Evolutionary conservation across 2,329 filamentous ascomycete species (phyloP).

Genomic region (Escovopsis weberi): DNA sequence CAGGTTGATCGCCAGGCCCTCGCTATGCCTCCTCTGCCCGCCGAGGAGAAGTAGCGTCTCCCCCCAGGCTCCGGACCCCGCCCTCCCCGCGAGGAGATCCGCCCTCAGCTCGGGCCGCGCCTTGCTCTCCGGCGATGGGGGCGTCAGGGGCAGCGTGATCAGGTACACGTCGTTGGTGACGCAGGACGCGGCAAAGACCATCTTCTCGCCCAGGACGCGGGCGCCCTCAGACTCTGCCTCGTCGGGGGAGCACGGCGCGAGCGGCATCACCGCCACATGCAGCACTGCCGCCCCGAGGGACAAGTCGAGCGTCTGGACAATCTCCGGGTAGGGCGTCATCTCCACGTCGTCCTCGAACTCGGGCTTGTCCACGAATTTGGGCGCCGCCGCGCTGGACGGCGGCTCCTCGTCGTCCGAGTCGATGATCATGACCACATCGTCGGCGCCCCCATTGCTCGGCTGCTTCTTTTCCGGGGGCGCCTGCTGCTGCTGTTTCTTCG

Average conservation of each 20-base stretch:
- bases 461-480: slow-evolving; percentile 21
- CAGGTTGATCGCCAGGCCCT: slow-evolving; percentile 41
- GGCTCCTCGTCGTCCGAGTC: slow-evolving; percentile 42
- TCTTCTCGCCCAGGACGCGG: slow-evolving; percentile 37
- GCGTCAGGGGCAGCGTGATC: slow-evolving; percentile 44
- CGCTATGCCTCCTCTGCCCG: slow-evolving; percentile 37
- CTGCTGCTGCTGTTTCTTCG: slow-evolving; percentile 16
- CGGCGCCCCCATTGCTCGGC: slow-evolving; percentile 36
- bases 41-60: slow-evolving; percentile 40
- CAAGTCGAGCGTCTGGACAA: slow-evolving; percentile 47
- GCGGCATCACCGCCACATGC: slow-evolving; percentile 41
- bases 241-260: slow-evolving; percentile 32
- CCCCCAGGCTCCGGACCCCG: slow-evolving; percentile 48
- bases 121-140: slow-evolving; percentile 46
- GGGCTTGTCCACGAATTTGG: slow-evolving; percentile 36
- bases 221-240: slow-evolving; percentile 32
- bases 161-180: slow-evolving; percentile 42
- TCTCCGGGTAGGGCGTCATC: slow-evolving; percentile 36
- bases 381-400: slow-evolving; percentile 16
- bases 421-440: slow-evolving; percentile 47
- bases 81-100: slow-evolving; percentile 36
- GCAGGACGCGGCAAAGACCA: slow-evolving; percentile 47
- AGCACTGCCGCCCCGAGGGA: slow-evolving; percentile 40
- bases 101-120: slow-evolving; percentile 36
- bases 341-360: slow-evolving; percentile 41